phyloP scores from a whole-genome alignment of 768 basidiomycete species.

The Panus rudis region DNA sequence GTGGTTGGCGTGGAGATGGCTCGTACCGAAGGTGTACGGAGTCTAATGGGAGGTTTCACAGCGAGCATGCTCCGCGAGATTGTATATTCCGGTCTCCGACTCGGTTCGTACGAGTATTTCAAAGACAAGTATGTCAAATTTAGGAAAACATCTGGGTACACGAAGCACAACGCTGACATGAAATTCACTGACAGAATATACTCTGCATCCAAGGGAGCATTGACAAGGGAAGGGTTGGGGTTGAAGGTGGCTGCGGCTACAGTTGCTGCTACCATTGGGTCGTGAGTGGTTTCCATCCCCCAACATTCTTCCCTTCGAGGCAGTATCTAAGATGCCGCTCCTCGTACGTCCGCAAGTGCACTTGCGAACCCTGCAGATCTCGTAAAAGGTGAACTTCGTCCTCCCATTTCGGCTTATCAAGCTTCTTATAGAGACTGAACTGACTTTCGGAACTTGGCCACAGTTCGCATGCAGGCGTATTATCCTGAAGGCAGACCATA shows the following conservation, averaged over 20 bases:
- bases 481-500: slow-evolving; percentile 29
- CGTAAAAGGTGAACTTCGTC: slow-evolving; percentile 27
- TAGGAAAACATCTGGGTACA: too few relatives aligned
- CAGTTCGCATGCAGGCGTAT: slow-evolving; percentile 32
- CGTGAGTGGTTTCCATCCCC: slow-evolving; percentile 15
- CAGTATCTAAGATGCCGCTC: neutral
- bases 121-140: slow-evolving; percentile 25
- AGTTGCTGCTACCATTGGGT: slow-evolving; percentile 26
- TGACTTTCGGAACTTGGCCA: neutral
- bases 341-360: slow-evolving; percentile 13
- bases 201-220: slow-evolving; percentile 16
- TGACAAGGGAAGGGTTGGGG: slow-evolving; percentile 24
- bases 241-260: slow-evolving; percentile 28
- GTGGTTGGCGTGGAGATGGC: slow-evolving; percentile 26
- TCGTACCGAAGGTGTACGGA: slow-evolving; percentile 24
- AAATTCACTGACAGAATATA: slow-evolving; percentile 14
- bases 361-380: slow-evolving; percentile 31
- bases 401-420: too few relatives aligned
- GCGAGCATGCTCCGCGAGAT: slow-evolving; percentile 30
- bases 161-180: neutral
- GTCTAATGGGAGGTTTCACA: slow-evolving; percentile 26
- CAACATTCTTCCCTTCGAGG: neutral
- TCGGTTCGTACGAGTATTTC: slow-evolving; percentile 32
- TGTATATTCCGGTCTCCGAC: slow-evolving; percentile 28
- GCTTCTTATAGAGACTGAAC: neutral